These are phyloP conservation scores for Cochlearia excelsa DNA, from an alignment of 345 rosid genomes.

Conservation along the genomic window DNA sequence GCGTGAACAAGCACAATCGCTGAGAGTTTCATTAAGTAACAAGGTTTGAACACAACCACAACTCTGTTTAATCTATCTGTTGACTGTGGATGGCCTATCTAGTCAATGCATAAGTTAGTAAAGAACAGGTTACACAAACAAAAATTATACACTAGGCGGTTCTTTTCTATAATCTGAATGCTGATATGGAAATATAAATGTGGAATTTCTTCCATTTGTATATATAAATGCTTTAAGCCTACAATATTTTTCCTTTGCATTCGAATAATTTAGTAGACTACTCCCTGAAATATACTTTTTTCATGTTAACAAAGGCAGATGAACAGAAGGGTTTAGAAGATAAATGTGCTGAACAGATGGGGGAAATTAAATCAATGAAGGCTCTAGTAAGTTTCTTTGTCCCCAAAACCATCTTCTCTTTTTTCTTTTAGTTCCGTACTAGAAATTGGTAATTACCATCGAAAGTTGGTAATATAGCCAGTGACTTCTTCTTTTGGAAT, in stretches of 20 bases:
- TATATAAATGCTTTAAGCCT: background rate
- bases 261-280: conserved; percentile 4
- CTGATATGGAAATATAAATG: conserved; percentile 16
- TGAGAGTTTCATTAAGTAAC: conserved; percentile 53
- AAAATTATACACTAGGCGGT: conserved; percentile 1
- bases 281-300: conserved; percentile 27
- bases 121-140: background rate
- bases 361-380: conserved; percentile 66
- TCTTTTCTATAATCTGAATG: conserved; percentile 9
- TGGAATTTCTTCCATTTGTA: conserved; percentile 12
- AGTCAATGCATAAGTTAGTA: conserved; percentile 12
- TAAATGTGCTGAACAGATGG: conserved; percentile 62
- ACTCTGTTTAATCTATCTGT: background rate
- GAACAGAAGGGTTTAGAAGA: conserved; percentile 56
- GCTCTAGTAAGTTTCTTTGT: conserved; percentile 47
- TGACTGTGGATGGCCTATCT: conserved; percentile 6
- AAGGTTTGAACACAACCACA: conserved; percentile 52
- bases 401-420: conserved; percentile 1
- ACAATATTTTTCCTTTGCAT: conserved; percentile 5
- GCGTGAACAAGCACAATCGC: conserved; percentile 61
- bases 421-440: background rate
- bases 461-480: background rate
- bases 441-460: background rate
- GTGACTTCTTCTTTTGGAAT: conserved; percentile 18
- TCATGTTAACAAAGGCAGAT: conserved; percentile 52